Evolutionary conservation across 2,329 filamentous ascomycete genomes (phyloP).

Genomic region (Penicillium sclerotiorum): DNA sequence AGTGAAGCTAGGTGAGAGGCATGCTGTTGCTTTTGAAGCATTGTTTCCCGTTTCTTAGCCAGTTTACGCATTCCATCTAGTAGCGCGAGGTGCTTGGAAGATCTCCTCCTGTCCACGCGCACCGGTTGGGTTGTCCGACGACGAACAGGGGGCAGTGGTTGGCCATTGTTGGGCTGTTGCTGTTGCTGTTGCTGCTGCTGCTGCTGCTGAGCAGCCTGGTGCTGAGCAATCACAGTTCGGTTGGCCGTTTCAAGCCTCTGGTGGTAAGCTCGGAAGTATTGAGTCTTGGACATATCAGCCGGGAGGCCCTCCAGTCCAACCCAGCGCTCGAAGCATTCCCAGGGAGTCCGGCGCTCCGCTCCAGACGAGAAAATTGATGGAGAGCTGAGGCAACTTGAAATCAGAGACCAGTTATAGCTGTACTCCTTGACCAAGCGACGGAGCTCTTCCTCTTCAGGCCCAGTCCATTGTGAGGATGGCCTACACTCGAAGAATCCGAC

Average conservation of each 20-base stretch:
- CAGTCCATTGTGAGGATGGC: constrained; percentile 86
- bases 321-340: constrained; percentile 99
- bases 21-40: constrained; percentile 84
- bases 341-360: constrained; percentile 86
- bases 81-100: constrained; percentile 82
- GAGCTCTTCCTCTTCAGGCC: constrained; percentile 86
- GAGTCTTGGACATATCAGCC: constrained; percentile 89
- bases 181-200: constrained; percentile 60
- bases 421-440: constrained; percentile 84
- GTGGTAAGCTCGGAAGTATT: constrained; percentile 83
- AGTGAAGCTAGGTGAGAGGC: constrained; percentile 73
- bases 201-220: constrained; percentile 49
- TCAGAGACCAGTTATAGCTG: constrained; percentile 96
- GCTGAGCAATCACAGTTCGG: constrained; percentile 60
- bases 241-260: constrained; percentile 65
- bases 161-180: constrained; percentile 52
- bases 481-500: constrained; percentile 89
- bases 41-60: constrained; percentile 88
- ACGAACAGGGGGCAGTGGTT: constrained; percentile 59
- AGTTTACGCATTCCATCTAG: constrained; percentile 95
- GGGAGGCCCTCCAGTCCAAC: constrained; percentile 88
- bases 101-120: constrained; percentile 82
- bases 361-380: constrained; percentile 80
- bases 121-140: constrained; percentile 75
- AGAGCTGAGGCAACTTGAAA: constrained; percentile 75